These are phyloP conservation scores for Daldinia eschscholtzii DNA, from an alignment of 2,329 filamentous ascomycete genomes.

Conservation along the genomic window DNA sequence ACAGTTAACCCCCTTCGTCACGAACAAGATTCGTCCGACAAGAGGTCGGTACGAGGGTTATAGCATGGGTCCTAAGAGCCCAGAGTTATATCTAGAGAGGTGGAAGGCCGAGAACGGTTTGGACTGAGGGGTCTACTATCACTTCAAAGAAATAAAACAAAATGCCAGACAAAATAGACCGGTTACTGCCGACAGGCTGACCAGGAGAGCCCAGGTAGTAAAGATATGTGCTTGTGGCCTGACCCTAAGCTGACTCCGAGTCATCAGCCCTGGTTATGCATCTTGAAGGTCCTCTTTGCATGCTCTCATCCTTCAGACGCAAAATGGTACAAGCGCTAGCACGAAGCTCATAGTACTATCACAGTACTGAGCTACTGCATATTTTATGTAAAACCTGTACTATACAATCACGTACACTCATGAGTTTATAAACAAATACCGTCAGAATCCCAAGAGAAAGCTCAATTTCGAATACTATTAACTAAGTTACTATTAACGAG, in stretches of 20 bases:
- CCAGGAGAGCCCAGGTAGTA: neutral
- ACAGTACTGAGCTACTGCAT: neutral
- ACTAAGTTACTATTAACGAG: slow-evolving; percentile 21
- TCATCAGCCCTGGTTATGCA: neutral
- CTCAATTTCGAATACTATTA: slow-evolving; percentile 28
- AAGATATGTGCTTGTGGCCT: neutral
- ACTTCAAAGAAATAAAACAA: neutral
- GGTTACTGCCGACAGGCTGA: neutral
- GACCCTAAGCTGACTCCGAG: neutral
- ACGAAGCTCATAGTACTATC: slow-evolving; percentile 1
- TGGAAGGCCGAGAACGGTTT: slow-evolving; percentile 78
- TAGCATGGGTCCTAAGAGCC: slow-evolving; percentile 67
- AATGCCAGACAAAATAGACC: neutral
- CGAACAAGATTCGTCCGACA: slow-evolving; percentile 66
- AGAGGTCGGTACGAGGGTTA: slow-evolving; percentile 68
- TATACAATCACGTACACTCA: slow-evolving; percentile 21
- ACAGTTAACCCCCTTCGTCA: slow-evolving; percentile 85
- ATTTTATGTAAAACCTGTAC: slow-evolving; percentile 26
- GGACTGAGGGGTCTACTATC: slow-evolving; percentile 56
- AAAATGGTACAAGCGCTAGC: neutral
- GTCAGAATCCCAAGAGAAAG: neutral
- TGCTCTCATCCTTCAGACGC: neutral
- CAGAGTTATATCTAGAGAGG: slow-evolving; percentile 71
- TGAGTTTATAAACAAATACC: slow-evolving; percentile 6
- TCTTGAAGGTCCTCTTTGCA: neutral